A percentile compares a stretch with the other conserved stretches of the same genome.
Conservation (phyloP, 768 basidiomycete species). For the Pisolithus marmoratus region DNA sequence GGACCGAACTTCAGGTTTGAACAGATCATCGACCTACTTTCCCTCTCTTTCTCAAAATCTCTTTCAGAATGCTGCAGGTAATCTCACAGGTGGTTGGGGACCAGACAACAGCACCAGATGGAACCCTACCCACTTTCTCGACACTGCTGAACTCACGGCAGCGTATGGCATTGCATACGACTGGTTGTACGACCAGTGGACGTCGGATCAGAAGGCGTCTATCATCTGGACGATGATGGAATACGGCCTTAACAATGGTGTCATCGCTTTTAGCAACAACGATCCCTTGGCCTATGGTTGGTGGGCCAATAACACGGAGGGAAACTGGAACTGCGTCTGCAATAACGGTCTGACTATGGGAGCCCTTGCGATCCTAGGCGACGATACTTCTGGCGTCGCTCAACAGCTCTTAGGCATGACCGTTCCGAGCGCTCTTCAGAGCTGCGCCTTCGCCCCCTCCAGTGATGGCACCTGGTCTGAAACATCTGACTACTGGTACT, state of each 20-base stretch:
- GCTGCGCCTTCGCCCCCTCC: constrained; percentile 61
- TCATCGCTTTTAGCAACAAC: constrained; percentile 41
- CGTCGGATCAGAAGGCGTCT: constrained; percentile 57
- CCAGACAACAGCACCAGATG: constrained; percentile 57
- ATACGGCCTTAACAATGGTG: constrained; percentile 70
- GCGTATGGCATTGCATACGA: constrained; percentile 94
- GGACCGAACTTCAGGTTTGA: constrained; percentile 75
- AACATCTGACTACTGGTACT: constrained; percentile 94
- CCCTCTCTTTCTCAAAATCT: neutral
- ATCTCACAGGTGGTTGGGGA: constrained; percentile 62
- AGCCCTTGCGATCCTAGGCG: constrained; percentile 83
- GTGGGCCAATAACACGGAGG: constrained; percentile 70
- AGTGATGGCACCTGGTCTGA: constrained; percentile 90
- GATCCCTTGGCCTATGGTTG: constrained; percentile 48
- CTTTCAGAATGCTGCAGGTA: constrained; percentile 63
- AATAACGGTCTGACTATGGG: constrained; percentile 87
- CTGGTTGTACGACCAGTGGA: constrained; percentile 89
- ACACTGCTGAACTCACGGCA: constrained; percentile 81
- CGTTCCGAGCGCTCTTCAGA: constrained; percentile 65
- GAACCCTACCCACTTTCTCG: constrained; percentile 91
- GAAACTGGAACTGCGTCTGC: constrained; percentile 99
- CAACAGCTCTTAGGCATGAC: constrained; percentile 59
- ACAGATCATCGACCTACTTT: neutral
- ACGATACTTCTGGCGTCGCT: constrained; percentile 74
- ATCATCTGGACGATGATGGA: constrained; percentile 71